These are phyloP conservation scores for Nemophila menziesii DNA, from an alignment of 257 asterid genomes.

Conservation along the genomic window DNA sequence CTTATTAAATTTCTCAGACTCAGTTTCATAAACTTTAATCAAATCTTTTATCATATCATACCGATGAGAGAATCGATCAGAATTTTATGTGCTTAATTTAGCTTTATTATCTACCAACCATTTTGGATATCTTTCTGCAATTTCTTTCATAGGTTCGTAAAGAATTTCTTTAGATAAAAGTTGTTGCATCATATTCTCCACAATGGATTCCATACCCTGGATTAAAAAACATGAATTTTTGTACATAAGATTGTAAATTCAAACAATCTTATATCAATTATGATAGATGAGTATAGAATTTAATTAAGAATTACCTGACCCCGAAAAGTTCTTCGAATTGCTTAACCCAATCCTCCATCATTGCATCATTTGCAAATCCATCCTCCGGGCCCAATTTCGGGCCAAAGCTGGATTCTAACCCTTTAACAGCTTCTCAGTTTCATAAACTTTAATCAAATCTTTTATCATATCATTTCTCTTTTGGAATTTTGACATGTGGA, in stretches of 20 bases:
- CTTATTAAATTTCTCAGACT: constrained; percentile 84
- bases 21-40: constrained; percentile 57
- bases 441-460: too few species aligned
- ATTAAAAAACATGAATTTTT: not conserved
- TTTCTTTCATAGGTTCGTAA: constrained; percentile 94
- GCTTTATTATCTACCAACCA: constrained; percentile 81
- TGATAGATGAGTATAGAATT: not conserved
- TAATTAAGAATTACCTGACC: constrained; percentile 38
- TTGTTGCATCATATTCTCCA: constrained; percentile 98
- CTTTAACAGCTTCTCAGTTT: constrained; percentile 90
- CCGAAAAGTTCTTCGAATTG: constrained; percentile 97
- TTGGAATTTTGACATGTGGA: too few species aligned
- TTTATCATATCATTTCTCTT: too few species aligned
- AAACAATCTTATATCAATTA: too few species aligned
- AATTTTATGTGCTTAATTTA: constrained; percentile 54
- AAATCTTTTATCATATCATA: constrained; percentile 57
- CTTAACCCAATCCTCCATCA: constrained; percentile 95
- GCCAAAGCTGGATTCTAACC: constrained; percentile 61
- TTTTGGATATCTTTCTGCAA: constrained; percentile 79
- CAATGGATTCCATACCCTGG: constrained; percentile 90
- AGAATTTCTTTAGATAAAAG: constrained; percentile 91
- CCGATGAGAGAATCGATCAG: constrained; percentile 45
- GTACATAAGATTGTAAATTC: not conserved
- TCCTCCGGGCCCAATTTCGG: constrained; percentile 37
- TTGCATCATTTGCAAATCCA: constrained; percentile 56